A percentile compares a stretch with the other conserved stretches of the same genome.
phyloP scores from a whole-genome alignment of 2,329 filamentous ascomycete species.

The Pseudonectria foliicola region DNA sequence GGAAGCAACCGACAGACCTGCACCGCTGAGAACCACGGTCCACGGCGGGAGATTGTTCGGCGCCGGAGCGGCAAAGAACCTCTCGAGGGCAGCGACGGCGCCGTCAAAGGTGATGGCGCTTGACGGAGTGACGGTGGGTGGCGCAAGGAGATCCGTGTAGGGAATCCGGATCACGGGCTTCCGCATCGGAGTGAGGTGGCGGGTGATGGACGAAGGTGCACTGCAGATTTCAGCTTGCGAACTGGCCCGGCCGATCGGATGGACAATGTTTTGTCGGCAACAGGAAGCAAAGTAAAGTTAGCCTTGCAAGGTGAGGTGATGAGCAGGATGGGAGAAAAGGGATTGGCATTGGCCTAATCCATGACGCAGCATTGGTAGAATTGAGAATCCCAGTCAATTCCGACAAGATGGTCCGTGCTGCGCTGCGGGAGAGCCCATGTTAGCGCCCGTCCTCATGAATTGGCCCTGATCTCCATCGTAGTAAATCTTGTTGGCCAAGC shows the following conservation, averaged over 20 bases:
- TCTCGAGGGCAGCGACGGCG: constrained; percentile 67
- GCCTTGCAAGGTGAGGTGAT: no score
- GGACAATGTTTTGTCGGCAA: no score
- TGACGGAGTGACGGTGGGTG: constrained; percentile 66
- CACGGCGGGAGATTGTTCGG: constrained; percentile 39
- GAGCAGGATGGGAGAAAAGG: no score
- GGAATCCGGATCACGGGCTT: constrained; percentile 80
- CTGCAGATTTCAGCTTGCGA: neutral
- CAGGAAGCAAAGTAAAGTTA: neutral
- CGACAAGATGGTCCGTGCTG: no score
- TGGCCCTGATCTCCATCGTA: no score
- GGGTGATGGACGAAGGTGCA: neutral
- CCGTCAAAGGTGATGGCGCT: constrained; percentile 63
- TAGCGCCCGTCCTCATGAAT: no score
- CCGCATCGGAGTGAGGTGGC: constrained; percentile 40
- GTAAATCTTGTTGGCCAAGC: no score
- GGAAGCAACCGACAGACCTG: constrained; percentile 87
- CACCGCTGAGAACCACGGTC: constrained; percentile 60
- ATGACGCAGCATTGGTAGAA: no score
- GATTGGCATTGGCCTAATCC: no score
- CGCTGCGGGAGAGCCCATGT: no score
- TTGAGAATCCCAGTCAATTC: no score
- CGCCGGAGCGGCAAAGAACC: constrained; percentile 63
- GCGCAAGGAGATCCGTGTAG: constrained; percentile 75
- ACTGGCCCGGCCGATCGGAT: neutral